Percentiles rank a stretch among this genome's conserved stretches.
Conservation (phyloP, 2,329 filamentous ascomycete species). For the Exutisphaerella laricina region DNA sequence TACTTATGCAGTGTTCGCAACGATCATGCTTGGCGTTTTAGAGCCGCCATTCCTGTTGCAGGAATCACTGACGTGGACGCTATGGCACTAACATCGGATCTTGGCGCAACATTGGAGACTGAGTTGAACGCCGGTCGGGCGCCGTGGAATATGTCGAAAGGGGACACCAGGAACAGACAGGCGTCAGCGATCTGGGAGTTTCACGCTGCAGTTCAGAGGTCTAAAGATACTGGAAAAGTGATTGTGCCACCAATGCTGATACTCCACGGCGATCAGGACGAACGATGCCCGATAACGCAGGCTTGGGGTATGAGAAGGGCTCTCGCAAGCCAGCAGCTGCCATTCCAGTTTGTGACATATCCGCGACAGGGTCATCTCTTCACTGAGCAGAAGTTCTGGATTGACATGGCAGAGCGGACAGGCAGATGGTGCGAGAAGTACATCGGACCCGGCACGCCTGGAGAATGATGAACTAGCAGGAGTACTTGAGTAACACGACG, state of each 20-base stretch:
- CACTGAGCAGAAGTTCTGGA: conserved; percentile 26
- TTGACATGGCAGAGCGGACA: conserved; percentile 15
- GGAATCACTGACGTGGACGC: conserved; percentile 37
- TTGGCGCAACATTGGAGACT: conserved; percentile 24
- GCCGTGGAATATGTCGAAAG: conserved; percentile 27
- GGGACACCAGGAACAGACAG: conserved; percentile 17
- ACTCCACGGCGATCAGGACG: conserved; percentile 34
- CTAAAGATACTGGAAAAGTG: conserved; percentile 9
- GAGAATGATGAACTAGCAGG: too few relatives aligned
- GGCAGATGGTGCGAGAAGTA: conserved; percentile 16
- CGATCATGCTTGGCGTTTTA: conserved; percentile 34
- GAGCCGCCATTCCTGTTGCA: conserved; percentile 34
- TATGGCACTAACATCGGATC: conserved; percentile 33
- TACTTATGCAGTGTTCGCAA: conserved; percentile 37
- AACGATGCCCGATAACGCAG: conserved; percentile 33
- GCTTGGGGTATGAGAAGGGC: conserved; percentile 33
- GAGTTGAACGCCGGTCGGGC: conserved; percentile 23
- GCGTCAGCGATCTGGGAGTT: conserved; percentile 32
- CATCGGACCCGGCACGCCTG: conserved; percentile 11
- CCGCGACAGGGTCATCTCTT: conserved; percentile 33
- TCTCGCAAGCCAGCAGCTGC: conserved; percentile 24
- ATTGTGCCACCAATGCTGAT: conserved; percentile 33
- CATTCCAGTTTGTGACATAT: conserved; percentile 35
- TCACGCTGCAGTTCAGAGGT: conserved; percentile 18
- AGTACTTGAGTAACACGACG: too few relatives aligned